Evolutionary conservation across 2,329 filamentous ascomycete genomes (phyloP).

Genomic region (Cytospora piceicola): DNA sequence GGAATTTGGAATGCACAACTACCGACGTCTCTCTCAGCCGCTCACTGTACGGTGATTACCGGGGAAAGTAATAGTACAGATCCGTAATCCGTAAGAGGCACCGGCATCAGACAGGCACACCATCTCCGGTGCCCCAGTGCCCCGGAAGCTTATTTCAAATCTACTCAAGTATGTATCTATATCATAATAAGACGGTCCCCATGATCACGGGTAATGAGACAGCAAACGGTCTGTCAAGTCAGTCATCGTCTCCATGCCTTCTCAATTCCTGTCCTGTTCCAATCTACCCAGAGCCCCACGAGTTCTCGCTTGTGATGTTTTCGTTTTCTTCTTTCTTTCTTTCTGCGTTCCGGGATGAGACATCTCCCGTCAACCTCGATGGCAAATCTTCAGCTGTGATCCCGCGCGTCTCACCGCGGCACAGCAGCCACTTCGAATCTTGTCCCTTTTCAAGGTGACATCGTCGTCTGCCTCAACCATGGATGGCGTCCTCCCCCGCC

Average conservation of each 20-base stretch:
- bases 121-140: neutral
- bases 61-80: neutral
- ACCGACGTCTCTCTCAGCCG: neutral
- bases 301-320: neutral
- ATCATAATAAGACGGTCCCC: no score
- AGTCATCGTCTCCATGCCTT: neutral
- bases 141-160: neutral
- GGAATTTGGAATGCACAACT: neutral
- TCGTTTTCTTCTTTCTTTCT: neutral
- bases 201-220: neutral
- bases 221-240: neutral
- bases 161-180: no score
- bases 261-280: neutral
- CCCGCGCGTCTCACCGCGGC: slow-evolving; percentile 4
- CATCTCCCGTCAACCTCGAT: slow-evolving; percentile 12
- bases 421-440: slow-evolving; percentile 22
- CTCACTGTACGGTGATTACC: no score
- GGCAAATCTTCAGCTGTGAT: slow-evolving; percentile 3
- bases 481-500: slow-evolving; percentile 3
- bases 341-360: slow-evolving; percentile 20
- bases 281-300: slow-evolving; percentile 8
- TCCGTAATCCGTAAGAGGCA: neutral
- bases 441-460: slow-evolving; percentile 19
- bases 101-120: neutral
- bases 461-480: slow-evolving; percentile 16